Percentiles rank a stretch among this genome's conserved stretches.
phyloP scores from a whole-genome alignment of 1,139 yeast species.

The Kodamaea sp. region DNA sequence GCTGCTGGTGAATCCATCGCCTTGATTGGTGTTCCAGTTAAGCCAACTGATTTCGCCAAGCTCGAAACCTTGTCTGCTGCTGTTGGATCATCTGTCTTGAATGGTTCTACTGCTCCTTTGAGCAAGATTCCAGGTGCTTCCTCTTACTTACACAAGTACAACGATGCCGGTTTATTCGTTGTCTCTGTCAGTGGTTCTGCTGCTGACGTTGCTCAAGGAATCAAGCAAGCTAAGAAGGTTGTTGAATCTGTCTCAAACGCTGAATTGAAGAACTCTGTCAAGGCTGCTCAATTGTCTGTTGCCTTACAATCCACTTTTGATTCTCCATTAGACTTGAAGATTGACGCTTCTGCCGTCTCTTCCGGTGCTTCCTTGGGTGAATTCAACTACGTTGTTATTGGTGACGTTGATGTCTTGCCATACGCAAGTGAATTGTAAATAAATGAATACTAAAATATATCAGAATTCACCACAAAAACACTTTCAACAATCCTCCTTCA shows the following conservation, averaged over 20 bases:
- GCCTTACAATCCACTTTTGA: slow-evolving; percentile 51
- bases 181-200: slow-evolving; percentile 60
- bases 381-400: slow-evolving; percentile 86
- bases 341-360: slow-evolving; percentile 28
- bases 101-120: slow-evolving; percentile 45
- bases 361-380: slow-evolving; percentile 49
- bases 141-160: slow-evolving; percentile 62
- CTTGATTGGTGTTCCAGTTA: slow-evolving; percentile 77
- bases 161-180: slow-evolving; percentile 80
- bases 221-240: slow-evolving; percentile 61
- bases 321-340: slow-evolving; percentile 44
- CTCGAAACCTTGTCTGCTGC: slow-evolving; percentile 72
- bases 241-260: slow-evolving; percentile 34
- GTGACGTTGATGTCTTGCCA: slow-evolving; percentile 86
- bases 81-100: slow-evolving; percentile 61
- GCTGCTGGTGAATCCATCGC: slow-evolving; percentile 66
- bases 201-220: slow-evolving; percentile 58
- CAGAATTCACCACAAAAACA: not conserved
- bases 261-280: slow-evolving; percentile 39
- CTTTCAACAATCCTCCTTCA: not conserved
- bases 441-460: not conserved
- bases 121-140: slow-evolving; percentile 52
- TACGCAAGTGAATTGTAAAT: slow-evolving; percentile 79
- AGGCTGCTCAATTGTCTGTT: slow-evolving; percentile 45
- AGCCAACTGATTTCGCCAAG: slow-evolving; percentile 59